Evolutionary conservation across 2,329 filamentous ascomycete genomes (phyloP), one percentile per base, ranked within the genome.

Genomic region (Phyllosticta ampelicida): DNA sequence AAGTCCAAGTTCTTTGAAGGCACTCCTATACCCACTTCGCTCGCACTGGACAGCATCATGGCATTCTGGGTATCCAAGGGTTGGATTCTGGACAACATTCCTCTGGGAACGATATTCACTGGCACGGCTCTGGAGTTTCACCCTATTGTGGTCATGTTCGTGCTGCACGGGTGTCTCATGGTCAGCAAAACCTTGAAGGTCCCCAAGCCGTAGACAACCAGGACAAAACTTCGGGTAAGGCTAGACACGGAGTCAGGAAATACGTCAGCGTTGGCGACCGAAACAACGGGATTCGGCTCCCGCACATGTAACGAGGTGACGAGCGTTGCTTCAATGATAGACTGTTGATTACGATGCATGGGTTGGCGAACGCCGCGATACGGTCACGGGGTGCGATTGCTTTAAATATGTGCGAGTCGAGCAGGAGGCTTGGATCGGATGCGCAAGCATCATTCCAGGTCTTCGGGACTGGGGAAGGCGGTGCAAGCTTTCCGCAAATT

Each of bases 1-100:
- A 99, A 99, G 77, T 90, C 88, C 60, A 83, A 87, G 69, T 99
- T 95, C 76, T 99, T 99, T 66, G 94, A 99, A 75, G 94, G 94
- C 65, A 95, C 92, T 0, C 94, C 94, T 0, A 96, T 97, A 67
- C 94, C 94, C 1, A 97, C 90, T 2, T 91, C 88, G 21, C 78
- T 97, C 21, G 85, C 80, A 1, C 84, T 95, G 64, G 90, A 89
- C 62, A 83, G 80, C 13, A 67, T 95, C 60, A 96, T 97, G 89
- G 89, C 86, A 28, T 96, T 86, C 75, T 97, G 90, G 87, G 82
- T 95, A 28, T 84, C 80, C 59, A 80, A 89, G 64, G 86, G 87
- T 62, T 92, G 88, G 88, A 80, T 92, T 51, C 79, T 89, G 61
- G 85, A 88, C 21, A 77, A 85, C 60, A 73, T 99, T n/a, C 94